phyloP scores from a whole-genome alignment of 768 basidiomycete species.

The Rhizopogon vinicolor region DNA sequence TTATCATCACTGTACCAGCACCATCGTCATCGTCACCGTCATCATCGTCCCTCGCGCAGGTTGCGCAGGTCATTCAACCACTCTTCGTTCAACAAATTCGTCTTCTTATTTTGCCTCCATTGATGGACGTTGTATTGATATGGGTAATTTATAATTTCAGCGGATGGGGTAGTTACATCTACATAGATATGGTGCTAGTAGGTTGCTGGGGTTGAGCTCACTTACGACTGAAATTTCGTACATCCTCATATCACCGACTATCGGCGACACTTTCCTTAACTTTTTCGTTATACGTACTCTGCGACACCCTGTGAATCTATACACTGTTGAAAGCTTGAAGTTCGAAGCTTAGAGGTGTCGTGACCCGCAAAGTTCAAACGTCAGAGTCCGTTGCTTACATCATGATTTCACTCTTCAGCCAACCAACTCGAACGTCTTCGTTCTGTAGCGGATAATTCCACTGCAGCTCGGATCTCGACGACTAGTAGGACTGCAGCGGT shows the following conservation, averaged over 20 bases:
- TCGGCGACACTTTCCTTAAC: background rate
- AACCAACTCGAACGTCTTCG: too few relatives aligned
- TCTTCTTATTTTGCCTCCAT: background rate
- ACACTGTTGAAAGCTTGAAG: too few relatives aligned
- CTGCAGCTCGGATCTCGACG: too few relatives aligned
- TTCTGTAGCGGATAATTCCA: too few relatives aligned
- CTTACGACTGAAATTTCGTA: background rate
- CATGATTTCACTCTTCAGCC: too few relatives aligned
- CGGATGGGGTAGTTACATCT: background rate
- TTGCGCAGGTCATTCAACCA: background rate
- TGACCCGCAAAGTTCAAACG: too few relatives aligned
- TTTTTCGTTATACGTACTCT: background rate
- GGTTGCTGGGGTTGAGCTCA: background rate
- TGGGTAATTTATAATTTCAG: background rate
- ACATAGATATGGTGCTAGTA: background rate
- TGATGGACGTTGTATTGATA: background rate
- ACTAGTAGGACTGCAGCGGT: too few relatives aligned
- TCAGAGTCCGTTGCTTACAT: too few relatives aligned
- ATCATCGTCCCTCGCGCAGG: background rate
- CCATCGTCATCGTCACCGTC: background rate
- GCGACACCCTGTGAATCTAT: background rate
- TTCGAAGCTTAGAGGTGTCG: too few relatives aligned
- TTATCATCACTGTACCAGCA: background rate
- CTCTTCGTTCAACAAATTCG: background rate
- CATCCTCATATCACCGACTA: background rate